A percentile compares a stretch with the other conserved stretches of the same genome.
phyloP scores from a whole-genome alignment of 768 basidiomycete species.

The Amanita molliuscula region DNA sequence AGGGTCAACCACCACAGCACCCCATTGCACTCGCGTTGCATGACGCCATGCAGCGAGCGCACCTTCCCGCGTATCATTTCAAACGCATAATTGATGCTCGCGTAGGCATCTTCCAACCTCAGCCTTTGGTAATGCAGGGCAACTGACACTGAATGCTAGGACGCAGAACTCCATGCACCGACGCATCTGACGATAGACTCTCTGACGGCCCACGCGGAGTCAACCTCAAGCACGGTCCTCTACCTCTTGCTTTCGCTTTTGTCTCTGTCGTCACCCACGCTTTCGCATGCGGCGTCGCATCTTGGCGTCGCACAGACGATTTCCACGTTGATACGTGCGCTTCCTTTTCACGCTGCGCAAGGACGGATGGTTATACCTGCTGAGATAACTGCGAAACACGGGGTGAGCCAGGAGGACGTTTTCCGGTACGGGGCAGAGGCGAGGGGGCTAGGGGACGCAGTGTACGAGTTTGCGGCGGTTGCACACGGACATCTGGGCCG shows the following conservation, averaged over 20 bases:
- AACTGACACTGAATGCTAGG: slow-evolving; percentile 24
- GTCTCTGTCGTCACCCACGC: slow-evolving; percentile 37
- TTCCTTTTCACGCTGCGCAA: slow-evolving; percentile 68
- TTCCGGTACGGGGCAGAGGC: slow-evolving; percentile 47
- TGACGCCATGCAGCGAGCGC: slow-evolving; percentile 36
- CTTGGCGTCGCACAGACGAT: slow-evolving; percentile 68
- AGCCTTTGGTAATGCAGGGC: not conserved
- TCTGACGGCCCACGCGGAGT: slow-evolving; percentile 65
- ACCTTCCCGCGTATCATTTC: slow-evolving; percentile 64
- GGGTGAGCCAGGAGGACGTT: slow-evolving; percentile 72
- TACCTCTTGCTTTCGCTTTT: slow-evolving; percentile 69
- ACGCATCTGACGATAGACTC: slow-evolving; percentile 60
- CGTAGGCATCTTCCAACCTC: slow-evolving; percentile 30
- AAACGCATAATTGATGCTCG: slow-evolving; percentile 80
- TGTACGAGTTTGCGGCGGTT: slow-evolving; percentile 72
- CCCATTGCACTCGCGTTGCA: slow-evolving; percentile 71
- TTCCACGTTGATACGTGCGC: slow-evolving; percentile 58
- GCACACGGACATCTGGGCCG: slow-evolving; percentile 76
- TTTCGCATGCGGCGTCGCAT: slow-evolving; percentile 76
- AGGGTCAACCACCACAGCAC: slow-evolving; percentile 72
- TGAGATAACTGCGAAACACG: slow-evolving; percentile 71
- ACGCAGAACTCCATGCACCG: slow-evolving; percentile 53
- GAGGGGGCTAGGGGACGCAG: slow-evolving; percentile 62
- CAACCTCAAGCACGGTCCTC: slow-evolving; percentile 68
- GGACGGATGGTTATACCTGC: slow-evolving; percentile 71